Percentiles rank a stretch among this genome's conserved stretches.
Evolutionary conservation across 768 basidiomycete species (phyloP).

Genomic region (Pulveroboletus sp.): DNA sequence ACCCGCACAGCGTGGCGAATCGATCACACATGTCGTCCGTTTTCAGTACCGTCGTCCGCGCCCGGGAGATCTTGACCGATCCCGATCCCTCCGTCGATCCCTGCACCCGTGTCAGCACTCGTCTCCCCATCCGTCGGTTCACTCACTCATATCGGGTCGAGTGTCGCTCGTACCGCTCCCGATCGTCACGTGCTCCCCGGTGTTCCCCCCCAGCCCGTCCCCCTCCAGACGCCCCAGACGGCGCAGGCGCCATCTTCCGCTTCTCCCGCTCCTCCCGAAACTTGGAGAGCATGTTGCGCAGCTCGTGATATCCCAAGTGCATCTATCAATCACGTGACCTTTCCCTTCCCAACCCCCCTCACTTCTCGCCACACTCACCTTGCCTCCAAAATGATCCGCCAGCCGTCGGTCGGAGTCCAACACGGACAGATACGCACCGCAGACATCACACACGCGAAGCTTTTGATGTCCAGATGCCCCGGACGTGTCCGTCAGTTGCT

Average conservation of each 20-base stretch:
- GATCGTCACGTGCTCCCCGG: conserved; percentile 57
- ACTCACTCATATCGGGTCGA: conserved; percentile 72
- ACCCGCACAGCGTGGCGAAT: conserved; percentile 13
- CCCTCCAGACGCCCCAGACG: conserved; percentile 34
- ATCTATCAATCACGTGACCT: conserved; percentile 58
- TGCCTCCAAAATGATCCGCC: conserved; percentile 99
- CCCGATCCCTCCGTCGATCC: conserved; percentile 67
- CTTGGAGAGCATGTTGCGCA: conserved; percentile 87
- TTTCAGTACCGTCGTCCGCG: conserved; percentile 50
- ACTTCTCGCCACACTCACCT: conserved; percentile 67
- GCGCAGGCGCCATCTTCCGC: conserved; percentile 57
- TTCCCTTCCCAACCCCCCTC: conserved; percentile 27
- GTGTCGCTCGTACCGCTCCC: conserved; percentile 69
- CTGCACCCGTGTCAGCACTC: conserved; percentile 31
- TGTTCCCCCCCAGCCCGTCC: conserved; percentile 47
- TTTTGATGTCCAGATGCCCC: conserved; percentile 99
- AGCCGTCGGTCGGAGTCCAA: conserved; percentile 97
- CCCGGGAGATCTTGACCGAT: conserved; percentile 70
- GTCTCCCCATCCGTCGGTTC: conserved; percentile 17
- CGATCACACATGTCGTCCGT: neutral
- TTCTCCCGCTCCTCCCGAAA: conserved; percentile 91
- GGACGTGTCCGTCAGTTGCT: conserved; percentile 94
- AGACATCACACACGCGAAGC: conserved; percentile 98
- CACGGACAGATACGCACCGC: conserved; percentile 98
- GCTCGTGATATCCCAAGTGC: conserved; percentile 98